These are phyloP conservation scores for Phytophthora idaei DNA, from an alignment of 352 stramenopile species.

Conservation along the genomic window DNA sequence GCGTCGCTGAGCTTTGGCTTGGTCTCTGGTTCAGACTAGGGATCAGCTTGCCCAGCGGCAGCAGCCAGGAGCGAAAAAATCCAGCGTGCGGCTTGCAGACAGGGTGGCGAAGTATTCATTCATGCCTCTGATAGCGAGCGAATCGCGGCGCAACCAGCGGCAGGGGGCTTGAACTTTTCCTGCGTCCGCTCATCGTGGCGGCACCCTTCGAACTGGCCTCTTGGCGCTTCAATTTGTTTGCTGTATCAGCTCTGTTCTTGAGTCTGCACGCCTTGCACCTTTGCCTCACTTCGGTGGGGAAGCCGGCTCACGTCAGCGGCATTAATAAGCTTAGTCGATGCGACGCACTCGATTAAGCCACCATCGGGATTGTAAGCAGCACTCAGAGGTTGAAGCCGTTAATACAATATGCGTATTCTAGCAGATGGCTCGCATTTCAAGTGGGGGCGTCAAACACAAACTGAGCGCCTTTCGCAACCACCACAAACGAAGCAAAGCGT, in stretches of 20 bases:
- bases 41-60: background rate
- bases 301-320: background rate
- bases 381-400: background rate
- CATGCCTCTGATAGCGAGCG: background rate
- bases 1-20: background rate
- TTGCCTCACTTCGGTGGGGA: background rate
- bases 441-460: background rate
- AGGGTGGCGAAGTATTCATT: conserved; percentile 2
- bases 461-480: background rate
- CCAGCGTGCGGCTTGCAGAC: conserved; percentile 13
- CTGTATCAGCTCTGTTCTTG: background rate
- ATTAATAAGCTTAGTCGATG: background rate
- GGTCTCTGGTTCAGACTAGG: background rate
- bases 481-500: background rate
- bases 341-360: conserved; percentile 7
- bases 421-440: background rate
- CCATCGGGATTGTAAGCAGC: background rate
- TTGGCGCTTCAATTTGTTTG: background rate
- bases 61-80: conserved; percentile 21
- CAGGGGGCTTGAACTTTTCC: conserved; percentile 21
- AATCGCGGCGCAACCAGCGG: background rate
- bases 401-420: background rate
- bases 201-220: conserved; percentile 27
- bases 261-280: too few species aligned
- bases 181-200: conserved; percentile 4